phyloP scores from a whole-genome alignment of 495 filamentous ascomycete species.

The Neurospora cerealis region DNA sequence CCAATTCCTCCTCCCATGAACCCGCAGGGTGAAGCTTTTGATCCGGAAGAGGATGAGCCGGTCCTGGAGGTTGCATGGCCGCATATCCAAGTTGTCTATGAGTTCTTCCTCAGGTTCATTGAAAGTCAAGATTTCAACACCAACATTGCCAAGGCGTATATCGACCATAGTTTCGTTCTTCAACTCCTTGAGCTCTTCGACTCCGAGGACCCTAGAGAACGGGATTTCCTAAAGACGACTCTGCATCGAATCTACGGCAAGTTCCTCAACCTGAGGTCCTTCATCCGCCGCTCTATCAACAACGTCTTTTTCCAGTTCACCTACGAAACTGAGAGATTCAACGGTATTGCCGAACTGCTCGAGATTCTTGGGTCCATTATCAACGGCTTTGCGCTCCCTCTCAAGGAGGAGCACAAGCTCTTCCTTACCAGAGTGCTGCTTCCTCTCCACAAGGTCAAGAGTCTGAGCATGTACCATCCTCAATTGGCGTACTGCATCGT shows the following conservation, averaged over 20 bases:
- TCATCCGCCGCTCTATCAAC: constrained; percentile 97
- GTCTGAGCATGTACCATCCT: constrained; percentile 99
- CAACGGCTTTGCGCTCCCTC: constrained; percentile 93
- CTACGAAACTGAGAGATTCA: constrained; percentile 98
- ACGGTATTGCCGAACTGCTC: constrained; percentile 91
- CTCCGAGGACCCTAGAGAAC: constrained; percentile 93
- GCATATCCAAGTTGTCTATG: constrained; percentile 98
- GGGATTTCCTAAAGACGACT: constrained; percentile 97
- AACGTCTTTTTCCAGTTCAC: constrained; percentile 99
- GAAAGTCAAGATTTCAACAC: constrained; percentile 99
- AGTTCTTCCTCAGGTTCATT: constrained; percentile 98
- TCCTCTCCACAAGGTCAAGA: constrained; percentile 95
- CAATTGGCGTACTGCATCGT: constrained; percentile 99
- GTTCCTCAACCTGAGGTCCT: constrained; percentile 94
- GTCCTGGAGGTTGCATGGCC: constrained; percentile 98
- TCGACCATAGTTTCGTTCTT: constrained; percentile 94
- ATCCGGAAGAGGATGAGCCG: constrained; percentile 97
- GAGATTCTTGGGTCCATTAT: constrained; percentile 98
- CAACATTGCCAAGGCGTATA: constrained; percentile 98
- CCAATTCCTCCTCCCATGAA: constrained; percentile 96
- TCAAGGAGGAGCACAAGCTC: constrained; percentile 98
- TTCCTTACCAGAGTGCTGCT: constrained; percentile 91
- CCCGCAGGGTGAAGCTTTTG: constrained; percentile 95
- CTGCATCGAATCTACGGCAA: constrained; percentile 98
- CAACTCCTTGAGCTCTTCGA: constrained; percentile 98